Base-by-base conservation (phyloP, 352 stramenopile species). In the Phytophthora fragariae region DNA sequence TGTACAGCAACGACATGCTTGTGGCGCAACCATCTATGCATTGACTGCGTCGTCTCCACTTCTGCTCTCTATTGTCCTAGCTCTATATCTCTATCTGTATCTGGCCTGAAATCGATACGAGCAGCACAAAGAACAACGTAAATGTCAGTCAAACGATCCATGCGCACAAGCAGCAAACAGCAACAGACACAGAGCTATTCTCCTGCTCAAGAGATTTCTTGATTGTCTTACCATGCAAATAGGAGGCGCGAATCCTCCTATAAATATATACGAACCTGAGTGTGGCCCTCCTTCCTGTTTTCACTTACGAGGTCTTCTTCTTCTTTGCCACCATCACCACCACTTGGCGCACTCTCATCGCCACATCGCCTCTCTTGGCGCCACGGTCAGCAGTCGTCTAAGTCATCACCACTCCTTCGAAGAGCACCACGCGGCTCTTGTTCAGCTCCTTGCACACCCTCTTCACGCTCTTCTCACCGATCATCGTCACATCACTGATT, bases 361-460 rank as follows among this genome's bases (percentile, higher is more conserved):
- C 52, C 56, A 47, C 27, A 49, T 68, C 44, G 41, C 58, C 50
- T 67, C 65, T 74, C 46, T 73, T 73, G 53, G 47, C 57, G 33
- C 61, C 50, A 53, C 49, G 14, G 57, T 54, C 31, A 65, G 55
- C 54, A 53, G 44, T 65, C 55, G 46, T 79, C 76, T 85, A 90
- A 44, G 76, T 85, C 65, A 86, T 82, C 62, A 90, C 58, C 56
- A 94, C 83, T 57, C 87, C 87, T 76, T 92, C 88, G 69, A 94
- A 94, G 5, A 94, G 75, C 64, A 89, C 76, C 27, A 93, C 70
- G 46, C 87, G 87, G 53, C 86, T 95, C 82, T 95, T 92, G 80
- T 93, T 93, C 17, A 95, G 76, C 68, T 93, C 86, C 82, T 95
- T 95, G 85, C 86, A 93, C 56, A 95, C 88, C 54, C 84, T 75